Base-by-base conservation (phyloP, 768 basidiomycete genomes). In the Lactarius sp. region DNA sequence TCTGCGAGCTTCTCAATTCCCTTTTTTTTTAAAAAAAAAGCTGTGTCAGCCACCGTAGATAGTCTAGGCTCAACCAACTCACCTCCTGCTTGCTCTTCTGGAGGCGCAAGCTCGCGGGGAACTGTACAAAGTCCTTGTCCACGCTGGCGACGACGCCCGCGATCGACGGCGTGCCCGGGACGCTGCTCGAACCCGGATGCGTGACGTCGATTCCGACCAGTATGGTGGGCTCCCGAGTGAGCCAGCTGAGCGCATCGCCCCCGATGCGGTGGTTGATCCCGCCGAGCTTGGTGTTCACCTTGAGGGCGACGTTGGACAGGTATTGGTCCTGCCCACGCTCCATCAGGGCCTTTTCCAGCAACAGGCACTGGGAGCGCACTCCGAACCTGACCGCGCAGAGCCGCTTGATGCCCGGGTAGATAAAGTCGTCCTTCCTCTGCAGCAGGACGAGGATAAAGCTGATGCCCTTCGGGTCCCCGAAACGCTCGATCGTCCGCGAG, bases 201-300 rank as follows among this genome's bases (percentile, higher is more conserved):
- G 89, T 92, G 0, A 91, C 89, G 69, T 93, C 90, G 66, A 91
- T 89, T 0, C 92, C 92, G 3, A 94, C 85, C 70, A 94, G 75
- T 87, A 94, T 93, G 10, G 91, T 92, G 58, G 80, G 80, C 67
- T 79, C 78, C 72, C 81, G 81, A 1, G 72, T 82, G 52, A 92
- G 74, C 90, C 90, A 92, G 42, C 64, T 68, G 80, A 86, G 83
- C 1, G 83, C 81, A 1, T 62, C 69, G 0, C 76, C 71, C 39
- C 86, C 85, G 10, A 92, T 75, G 55, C 79, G 65, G 73, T 94
- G 92, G 67, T 94, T 94, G 22, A 87, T 75, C 0, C 92, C 92
- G 5, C 90, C 89, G 1, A 92, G 83, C 73, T 94, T 94, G 39
- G 85, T 84, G 68, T 94, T 94, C 8, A 90, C 80, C 69, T 94